phyloP scores from a whole-genome alignment of 2,329 filamentous ascomycete genomes.

The Penicillium digitatum region DNA sequence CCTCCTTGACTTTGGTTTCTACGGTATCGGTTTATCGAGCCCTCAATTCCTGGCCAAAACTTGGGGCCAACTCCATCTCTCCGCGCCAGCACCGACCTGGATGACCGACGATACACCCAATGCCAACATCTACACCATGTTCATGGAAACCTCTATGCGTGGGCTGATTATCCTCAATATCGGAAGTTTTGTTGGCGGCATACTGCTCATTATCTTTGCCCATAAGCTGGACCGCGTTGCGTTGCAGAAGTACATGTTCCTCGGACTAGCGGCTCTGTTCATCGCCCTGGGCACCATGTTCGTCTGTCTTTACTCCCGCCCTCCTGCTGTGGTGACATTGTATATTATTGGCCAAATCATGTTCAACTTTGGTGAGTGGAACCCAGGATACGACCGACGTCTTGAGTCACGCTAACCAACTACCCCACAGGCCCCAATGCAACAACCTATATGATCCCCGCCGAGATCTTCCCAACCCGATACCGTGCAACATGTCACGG shows the following conservation, averaged over 20 bases:
- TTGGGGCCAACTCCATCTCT: conserved; percentile 36
- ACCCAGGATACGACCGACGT: no score
- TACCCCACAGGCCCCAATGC: conserved; percentile 34
- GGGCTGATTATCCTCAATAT: conserved; percentile 41
- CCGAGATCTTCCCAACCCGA: conserved; percentile 54
- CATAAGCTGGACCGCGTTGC: conserved; percentile 41
- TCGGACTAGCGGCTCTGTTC: conserved; percentile 42
- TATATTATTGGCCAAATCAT: conserved; percentile 46
- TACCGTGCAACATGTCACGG: conserved; percentile 54
- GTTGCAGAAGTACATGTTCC: conserved; percentile 46
- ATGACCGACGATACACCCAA: conserved; percentile 32
- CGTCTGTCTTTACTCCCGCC: conserved; percentile 36
- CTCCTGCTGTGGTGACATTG: conserved; percentile 38
- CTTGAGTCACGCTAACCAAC: not conserved
- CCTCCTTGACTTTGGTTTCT: conserved; percentile 56
- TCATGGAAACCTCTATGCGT: conserved; percentile 39
- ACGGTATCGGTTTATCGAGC: conserved; percentile 51
- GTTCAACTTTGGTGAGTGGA: conserved; percentile 47
- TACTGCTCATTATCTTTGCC: conserved; percentile 40
- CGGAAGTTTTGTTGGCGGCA: conserved; percentile 43
- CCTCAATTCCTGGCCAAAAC: conserved; percentile 43
- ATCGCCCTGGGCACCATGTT: conserved; percentile 44
- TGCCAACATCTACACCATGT: conserved; percentile 45
- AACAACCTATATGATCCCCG: conserved; percentile 50
- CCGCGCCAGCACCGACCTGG: conserved; percentile 33